Evolutionary conservation across 2,329 filamentous ascomycete species (phyloP), one percentile per base, ranked within the genome.

Genomic region (Sporothrix sp.): DNA sequence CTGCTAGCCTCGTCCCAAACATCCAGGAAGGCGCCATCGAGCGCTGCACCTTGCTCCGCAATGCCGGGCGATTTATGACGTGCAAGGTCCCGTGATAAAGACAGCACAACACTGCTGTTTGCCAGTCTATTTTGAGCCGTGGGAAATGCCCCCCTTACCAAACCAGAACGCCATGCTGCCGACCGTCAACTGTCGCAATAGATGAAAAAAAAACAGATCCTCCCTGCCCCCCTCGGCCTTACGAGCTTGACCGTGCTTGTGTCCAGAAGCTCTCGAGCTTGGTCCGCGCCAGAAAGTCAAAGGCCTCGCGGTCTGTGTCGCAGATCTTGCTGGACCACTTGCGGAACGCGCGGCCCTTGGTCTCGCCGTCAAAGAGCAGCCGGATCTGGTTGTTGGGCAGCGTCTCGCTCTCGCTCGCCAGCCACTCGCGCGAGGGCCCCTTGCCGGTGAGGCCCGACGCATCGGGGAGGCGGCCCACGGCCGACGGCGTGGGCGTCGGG

Each of bases 241-340:
- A 52, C 9, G 36, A 42, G 20, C 27, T 33, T 16, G 50, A 43
- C 73, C 94, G 95, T 0, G 90, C 91, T 59, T 93, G 69, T 9
- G 84, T 84, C 93, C 93, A 98, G 62, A 98, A 91, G 60, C 85
- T 95, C 60, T 97, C 91, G 77, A 97, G 86, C 72, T 95, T 96
- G 6, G 82, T 80, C 58, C 88, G 78, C 11, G 81, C 71, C 55
- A 98, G 68, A 20, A 83, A 75, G 59, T 95, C 88, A 63, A 87
- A 84, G 5, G 91, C 93, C 63, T 94, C 86, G 10, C 82, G 78
- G 64, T 98, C 93, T 2, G 87, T 91, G 68, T 97, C 93, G 66
- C 89, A 95, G n/a, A 93, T 81, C 63, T 87, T 85, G 56, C 83
- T 89, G 3, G 85, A 77, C 87, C 91, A 97, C 62, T 88, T 90